Conservation (phyloP, 1,284 basidiomycete species). For the Ustilago tritici region DNA sequence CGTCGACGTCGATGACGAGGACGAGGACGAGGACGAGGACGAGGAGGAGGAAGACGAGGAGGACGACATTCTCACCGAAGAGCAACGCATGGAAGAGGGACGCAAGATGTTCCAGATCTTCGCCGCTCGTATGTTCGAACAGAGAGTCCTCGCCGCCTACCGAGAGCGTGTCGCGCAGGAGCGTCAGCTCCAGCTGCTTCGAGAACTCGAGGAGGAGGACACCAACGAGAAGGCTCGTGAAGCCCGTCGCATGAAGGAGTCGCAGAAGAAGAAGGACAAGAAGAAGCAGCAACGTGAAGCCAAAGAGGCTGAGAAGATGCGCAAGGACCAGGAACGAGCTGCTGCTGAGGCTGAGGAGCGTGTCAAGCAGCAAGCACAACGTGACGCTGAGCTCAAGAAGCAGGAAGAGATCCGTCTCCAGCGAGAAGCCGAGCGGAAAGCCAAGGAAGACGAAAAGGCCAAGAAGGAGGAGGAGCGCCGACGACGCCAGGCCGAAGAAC, state of each 20-base stretch:
- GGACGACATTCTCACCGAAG: constrained; percentile 71
- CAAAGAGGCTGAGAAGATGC: constrained; percentile 80
- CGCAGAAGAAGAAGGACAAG: constrained; percentile 99
- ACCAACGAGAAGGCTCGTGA: constrained; percentile 83
- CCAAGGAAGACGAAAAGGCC: constrained; percentile 72
- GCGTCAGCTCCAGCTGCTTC: constrained; percentile 84
- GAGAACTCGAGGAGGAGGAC: constrained; percentile 90
- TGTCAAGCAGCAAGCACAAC: constrained; percentile 77
- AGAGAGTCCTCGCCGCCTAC: constrained; percentile 91
- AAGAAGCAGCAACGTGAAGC: constrained; percentile 90
- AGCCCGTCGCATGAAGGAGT: constrained; percentile 93
- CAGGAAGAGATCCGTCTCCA: constrained; percentile 79
- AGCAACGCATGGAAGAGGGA: constrained; percentile 96
- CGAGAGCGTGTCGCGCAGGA: constrained; percentile 89
- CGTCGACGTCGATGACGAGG: constrained; percentile 54
- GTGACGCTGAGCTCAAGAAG: constrained; percentile 69
- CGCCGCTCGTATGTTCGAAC: constrained; percentile 99
- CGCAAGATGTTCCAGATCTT: constrained; percentile 99
- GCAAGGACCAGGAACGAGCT: constrained; percentile 76
- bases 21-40: constrained; percentile 72
- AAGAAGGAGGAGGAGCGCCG: constrained; percentile 73
- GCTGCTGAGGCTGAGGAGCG: constrained; percentile 74
- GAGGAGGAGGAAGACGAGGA: constrained; percentile 73
- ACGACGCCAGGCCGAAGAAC: constrained; percentile 73
- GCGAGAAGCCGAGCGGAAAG: constrained; percentile 72